phyloP scores from a whole-genome alignment of 108 stramenopile genomes.

The Cyclotella sp. region DNA sequence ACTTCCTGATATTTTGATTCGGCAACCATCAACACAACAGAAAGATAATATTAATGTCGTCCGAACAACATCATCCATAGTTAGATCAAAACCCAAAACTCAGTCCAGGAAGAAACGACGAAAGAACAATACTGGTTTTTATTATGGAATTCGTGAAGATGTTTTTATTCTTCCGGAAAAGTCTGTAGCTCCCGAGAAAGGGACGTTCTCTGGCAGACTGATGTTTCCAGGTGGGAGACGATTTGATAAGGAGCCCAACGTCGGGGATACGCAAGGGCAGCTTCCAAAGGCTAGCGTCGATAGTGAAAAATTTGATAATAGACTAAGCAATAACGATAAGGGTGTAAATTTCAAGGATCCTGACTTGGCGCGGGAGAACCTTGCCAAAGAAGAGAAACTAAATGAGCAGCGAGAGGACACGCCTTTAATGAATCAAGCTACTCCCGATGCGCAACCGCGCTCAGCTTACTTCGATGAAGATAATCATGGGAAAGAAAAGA shows the following conservation, averaged over 20 bases:
- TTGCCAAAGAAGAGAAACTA: too few relatives aligned
- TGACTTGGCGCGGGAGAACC: too few relatives aligned
- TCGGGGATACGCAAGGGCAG: too few relatives aligned
- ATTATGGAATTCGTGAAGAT: conserved; percentile 58
- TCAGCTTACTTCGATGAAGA: too few relatives aligned
- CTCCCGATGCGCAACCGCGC: background rate
- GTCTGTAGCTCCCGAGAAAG: background rate
- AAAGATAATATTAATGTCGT: background rate
- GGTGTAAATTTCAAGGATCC: too few relatives aligned
- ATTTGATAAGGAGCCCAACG: too few relatives aligned
- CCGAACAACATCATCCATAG: background rate
- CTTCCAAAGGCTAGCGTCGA: too few relatives aligned
- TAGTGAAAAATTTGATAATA: too few relatives aligned
- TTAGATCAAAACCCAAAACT: background rate
- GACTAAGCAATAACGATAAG: too few relatives aligned
- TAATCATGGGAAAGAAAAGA: background rate
- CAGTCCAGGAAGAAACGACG: conserved; percentile 13
- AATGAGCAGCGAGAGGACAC: too few relatives aligned
- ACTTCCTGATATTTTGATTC: background rate
- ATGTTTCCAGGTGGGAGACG: too few relatives aligned
- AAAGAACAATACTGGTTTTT: conserved; percentile 61
- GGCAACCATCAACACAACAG: background rate
- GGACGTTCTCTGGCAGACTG: background rate
- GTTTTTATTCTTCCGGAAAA: background rate
- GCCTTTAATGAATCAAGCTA: background rate